These are phyloP conservation scores for Lobosporangium transversale DNA, from an alignment of 192 early-diverging fungal species.

Conservation along the genomic window DNA sequence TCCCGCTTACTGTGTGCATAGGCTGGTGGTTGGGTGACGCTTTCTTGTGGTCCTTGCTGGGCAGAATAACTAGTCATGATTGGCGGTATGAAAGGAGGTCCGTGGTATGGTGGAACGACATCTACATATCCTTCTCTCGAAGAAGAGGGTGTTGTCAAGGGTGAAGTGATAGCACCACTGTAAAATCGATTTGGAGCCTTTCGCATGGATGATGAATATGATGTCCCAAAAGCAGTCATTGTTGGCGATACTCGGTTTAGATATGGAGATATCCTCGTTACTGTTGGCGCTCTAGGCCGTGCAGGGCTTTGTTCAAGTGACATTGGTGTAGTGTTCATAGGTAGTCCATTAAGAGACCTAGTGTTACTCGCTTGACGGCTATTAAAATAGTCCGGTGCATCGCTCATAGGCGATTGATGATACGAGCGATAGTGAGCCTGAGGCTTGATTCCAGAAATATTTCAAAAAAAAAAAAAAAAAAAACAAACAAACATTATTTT, in stretches of 20 bases:
- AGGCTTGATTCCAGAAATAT: slow-evolving; percentile 9
- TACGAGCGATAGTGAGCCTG: slow-evolving; percentile 30
- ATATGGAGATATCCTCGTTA: slow-evolving; percentile 42
- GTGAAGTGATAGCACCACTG: slow-evolving; percentile 25
- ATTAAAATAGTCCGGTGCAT: slow-evolving; percentile 45
- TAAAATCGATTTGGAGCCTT: slow-evolving; percentile 31
- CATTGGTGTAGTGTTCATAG: slow-evolving; percentile 36
- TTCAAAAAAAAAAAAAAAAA: not conserved
- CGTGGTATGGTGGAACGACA: slow-evolving; percentile 8
- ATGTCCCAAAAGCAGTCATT: slow-evolving; percentile 20
- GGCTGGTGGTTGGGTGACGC: not conserved
- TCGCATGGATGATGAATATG: slow-evolving; percentile 27
- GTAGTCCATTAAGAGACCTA: slow-evolving; percentile 15
- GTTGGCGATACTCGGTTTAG: slow-evolving; percentile 46
- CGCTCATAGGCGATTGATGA: slow-evolving; percentile 27
- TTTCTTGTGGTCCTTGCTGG: slow-evolving; percentile 14
- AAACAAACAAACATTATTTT: not conserved
- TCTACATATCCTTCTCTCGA: slow-evolving; percentile 31
- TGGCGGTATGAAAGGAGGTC: not conserved
- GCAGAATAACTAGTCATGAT: slow-evolving; percentile 11
- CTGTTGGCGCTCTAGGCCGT: slow-evolving; percentile 30
- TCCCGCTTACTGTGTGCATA: slow-evolving; percentile 37
- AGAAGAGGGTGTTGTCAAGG: slow-evolving; percentile 41
- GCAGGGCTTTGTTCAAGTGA: slow-evolving; percentile 19
- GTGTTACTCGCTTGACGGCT: slow-evolving; percentile 18